Evolutionary conservation across 2,329 filamentous ascomycete genomes (phyloP), one percentile per base, ranked within the genome.

Genomic region (Penicillium rolfsii): DNA sequence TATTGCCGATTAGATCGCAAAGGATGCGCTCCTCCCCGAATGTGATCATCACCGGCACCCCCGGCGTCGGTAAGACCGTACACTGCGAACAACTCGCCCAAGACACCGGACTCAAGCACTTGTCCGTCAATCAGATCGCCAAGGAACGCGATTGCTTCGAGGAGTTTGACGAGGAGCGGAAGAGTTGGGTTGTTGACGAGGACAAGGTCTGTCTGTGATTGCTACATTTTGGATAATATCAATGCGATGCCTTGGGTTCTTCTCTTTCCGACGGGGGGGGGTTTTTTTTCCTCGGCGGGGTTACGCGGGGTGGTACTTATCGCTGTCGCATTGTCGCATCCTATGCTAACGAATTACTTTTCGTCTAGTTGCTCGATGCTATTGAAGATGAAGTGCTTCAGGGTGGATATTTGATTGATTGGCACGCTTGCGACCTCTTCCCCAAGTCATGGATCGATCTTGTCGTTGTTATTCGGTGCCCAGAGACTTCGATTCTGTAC

Each of bases 361-460:
- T 61, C 36, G 30, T 38, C 9, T 63, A 75, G 88, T 81, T 99
- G 35, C 84, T 99, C 24, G 95, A 99, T 74, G 87, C 90, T 52
- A 89, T 99, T 59, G 95, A 98, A 79, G 85, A 91, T 59, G 89
- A 95, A 63, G 84, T 91, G 41, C 85, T 88, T 64, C 79, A 85
- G 22, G 94, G 94, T 59, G 95, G 95, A 22, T 91, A 87, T 76
- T 87, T 99, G 69, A 90, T 99, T 72, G 95, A 99, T 80, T 99
- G 95, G 94, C 95, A 99, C 79, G 94, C 93, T 2, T 98, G 94
- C 80, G 95, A 98, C 71, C 80, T 98, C 24, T 98, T 98, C 73
- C 95, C 95, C 2, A 88, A 90, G 74, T 90, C 90, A 72, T 96
- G 93, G 91, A 90, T 99, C 73, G 95, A 99, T 75, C 85, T 99